Base-by-base conservation (phyloP, 2,329 filamentous ascomycete genomes). In the Simplicillium aogashimaense region DNA sequence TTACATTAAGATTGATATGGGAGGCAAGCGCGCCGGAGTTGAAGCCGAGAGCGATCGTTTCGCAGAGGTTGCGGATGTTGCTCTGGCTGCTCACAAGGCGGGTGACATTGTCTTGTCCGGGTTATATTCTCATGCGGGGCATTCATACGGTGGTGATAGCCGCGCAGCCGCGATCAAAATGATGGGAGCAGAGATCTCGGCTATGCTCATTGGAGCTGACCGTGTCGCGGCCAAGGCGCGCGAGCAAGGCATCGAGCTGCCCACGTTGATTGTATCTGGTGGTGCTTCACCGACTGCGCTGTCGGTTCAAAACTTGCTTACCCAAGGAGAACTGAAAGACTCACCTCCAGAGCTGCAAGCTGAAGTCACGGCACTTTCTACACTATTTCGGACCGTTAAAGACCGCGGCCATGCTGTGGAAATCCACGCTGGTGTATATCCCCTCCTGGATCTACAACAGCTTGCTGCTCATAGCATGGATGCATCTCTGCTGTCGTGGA, bases 381-480 rank as follows among this genome's bases (percentile, higher is more conserved):
- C 38, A 7, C 40, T 55, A 7, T 45, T 56, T 28, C 30, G 12
- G 3, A 41, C 47, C 3, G 48, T 66, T 43, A 63, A 51, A 38
- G 53, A 47, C 40, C 51, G 56, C 4, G 63, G 60, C 29, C 65
- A 71, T 37, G 58, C 53, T 2, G 66, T 87, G 18, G 84, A 88
- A 54, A 65, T 87, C 2, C 85, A 89, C 55, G 83, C 84, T 0
- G 84, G 83, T 25, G 81, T 86, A 3, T 90, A 89, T 54, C 77
- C 84, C 0, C 67, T 79, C 3, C 71, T 90, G 8, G 86, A 92
- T 56, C 67, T 89, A 50, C 86, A 92, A 56, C 86, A 92, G 57
- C 66, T 90, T 2, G 80, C 83, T 1, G 86, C 84, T 0, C 76
- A 81, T 50, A 79, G 83, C 4, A 54, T 67, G 34, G 48, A 67